phyloP scores from a whole-genome alignment of 2,329 filamentous ascomycete species.

The Talaromyces verruculosus region DNA sequence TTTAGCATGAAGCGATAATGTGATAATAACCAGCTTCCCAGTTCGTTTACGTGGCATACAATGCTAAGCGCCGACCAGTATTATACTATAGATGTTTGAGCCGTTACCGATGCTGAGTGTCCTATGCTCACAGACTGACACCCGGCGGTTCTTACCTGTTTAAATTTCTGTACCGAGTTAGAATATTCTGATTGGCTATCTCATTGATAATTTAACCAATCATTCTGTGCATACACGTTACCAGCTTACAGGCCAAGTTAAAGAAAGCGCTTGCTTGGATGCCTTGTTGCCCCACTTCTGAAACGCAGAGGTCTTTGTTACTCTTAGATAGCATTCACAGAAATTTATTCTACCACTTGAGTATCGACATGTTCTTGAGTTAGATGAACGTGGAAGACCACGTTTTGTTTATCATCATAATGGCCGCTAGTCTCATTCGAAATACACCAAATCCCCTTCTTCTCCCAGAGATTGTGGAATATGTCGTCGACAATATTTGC shows the following conservation, averaged over 20 bases:
- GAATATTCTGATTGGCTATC: not conserved
- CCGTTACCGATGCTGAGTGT: not conserved
- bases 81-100: too few relatives aligned
- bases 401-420: not conserved
- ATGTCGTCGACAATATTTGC: not conserved
- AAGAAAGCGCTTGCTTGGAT: too few relatives aligned
- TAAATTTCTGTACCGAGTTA: not conserved
- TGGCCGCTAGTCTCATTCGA: too few relatives aligned
- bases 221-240: not conserved
- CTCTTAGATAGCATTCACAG: slow-evolving; percentile 1
- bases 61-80: too few relatives aligned
- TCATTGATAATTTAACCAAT: slow-evolving; percentile 3
- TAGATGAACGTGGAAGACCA: not conserved
- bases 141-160: not conserved
- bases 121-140: not conserved
- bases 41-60: too few relatives aligned
- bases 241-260: not conserved
- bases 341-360: not conserved
- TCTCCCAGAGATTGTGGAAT: slow-evolving; percentile 1
- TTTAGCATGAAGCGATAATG: not conserved
- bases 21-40: too few relatives aligned
- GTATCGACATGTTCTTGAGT: not conserved
- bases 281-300: too few relatives aligned
- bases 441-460: too few relatives aligned
- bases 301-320: too few relatives aligned